Conservation (phyloP, 2,329 filamentous ascomycete genomes). For the Aspergillus ustus region DNA sequence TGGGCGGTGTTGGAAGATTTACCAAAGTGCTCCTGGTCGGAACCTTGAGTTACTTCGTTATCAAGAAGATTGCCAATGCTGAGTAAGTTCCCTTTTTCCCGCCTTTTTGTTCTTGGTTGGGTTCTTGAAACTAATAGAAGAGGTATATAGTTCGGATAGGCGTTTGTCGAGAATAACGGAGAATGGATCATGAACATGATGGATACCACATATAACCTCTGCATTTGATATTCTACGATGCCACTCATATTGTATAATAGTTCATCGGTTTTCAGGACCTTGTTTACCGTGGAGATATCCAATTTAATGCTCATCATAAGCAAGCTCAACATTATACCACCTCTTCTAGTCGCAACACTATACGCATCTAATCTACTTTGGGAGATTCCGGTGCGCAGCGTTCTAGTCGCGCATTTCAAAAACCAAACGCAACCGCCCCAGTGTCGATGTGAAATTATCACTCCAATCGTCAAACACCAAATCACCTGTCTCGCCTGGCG, state of each 20-base stretch:
- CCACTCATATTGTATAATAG: not conserved
- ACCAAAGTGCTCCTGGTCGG: not conserved
- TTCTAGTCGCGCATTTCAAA: slow-evolving; percentile 11
- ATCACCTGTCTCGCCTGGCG: slow-evolving; percentile 18
- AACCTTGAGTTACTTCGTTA: not conserved
- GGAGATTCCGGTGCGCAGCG: not conserved
- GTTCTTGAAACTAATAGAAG: not conserved
- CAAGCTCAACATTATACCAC: no score
- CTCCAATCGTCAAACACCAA: slow-evolving; percentile 13
- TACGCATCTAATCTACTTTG: no score
- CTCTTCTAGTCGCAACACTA: no score
- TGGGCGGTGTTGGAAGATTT: not conserved
- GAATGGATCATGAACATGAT: not conserved
- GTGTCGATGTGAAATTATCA: slow-evolving; percentile 24
- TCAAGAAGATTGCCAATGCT: not conserved
- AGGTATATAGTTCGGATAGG: not conserved
- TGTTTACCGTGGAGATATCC: no score
- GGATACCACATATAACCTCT: not conserved
- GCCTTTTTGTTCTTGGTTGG: not conserved
- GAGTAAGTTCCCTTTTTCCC: not conserved
- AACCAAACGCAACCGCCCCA: slow-evolving; percentile 20
- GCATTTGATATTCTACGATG: not conserved
- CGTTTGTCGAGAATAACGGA: not conserved
- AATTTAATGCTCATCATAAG: no score
- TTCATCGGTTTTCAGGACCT: not conserved